Evolutionary conservation across 768 basidiomycete genomes (phyloP).

Genomic region (Kwoniella shandongensis): DNA sequence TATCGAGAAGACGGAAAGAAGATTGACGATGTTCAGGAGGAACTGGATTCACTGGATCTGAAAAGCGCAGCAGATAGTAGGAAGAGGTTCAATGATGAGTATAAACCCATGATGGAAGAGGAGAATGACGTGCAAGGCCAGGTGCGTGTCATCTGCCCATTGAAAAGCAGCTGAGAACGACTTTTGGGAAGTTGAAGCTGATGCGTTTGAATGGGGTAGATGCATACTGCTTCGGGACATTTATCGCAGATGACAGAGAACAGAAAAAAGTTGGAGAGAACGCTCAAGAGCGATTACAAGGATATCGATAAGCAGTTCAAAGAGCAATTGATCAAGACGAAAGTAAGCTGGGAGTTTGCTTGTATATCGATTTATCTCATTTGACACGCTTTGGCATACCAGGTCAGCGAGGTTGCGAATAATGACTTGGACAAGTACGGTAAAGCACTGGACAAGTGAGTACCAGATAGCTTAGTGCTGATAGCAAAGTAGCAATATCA

Average conservation of each 20-base stretch:
- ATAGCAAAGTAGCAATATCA: too few species aligned
- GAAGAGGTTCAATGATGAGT: constrained; percentile 79
- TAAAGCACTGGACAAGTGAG: constrained; percentile 93
- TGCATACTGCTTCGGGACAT: constrained; percentile 85
- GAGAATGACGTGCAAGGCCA: constrained; percentile 34
- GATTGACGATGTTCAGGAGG: constrained; percentile 65
- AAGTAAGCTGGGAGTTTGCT: constrained; percentile 59
- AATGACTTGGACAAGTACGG: constrained; percentile 95
- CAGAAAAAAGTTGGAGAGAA: constrained; percentile 65
- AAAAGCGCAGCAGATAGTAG: constrained; percentile 81
- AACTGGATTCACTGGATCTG: constrained; percentile 76
- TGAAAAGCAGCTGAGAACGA: neutral
- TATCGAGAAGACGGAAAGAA: constrained; percentile 68
- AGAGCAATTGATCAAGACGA: constrained; percentile 89
- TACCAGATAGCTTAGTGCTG: constrained; percentile 5
- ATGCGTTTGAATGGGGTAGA: constrained; percentile 6
- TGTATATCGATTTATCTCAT: neutral
- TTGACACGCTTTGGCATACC: neutral
- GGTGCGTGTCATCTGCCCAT: constrained; percentile 4
- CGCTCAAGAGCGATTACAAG: constrained; percentile 76
- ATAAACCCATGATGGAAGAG: constrained; percentile 58
- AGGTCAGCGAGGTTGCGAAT: constrained; percentile 99
- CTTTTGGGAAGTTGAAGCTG: neutral
- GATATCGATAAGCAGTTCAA: constrained; percentile 81
- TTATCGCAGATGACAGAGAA: constrained; percentile 70